phyloP scores from a whole-genome alignment of 2,329 filamentous ascomycete genomes.

The Colletotrichum liriopes region DNA sequence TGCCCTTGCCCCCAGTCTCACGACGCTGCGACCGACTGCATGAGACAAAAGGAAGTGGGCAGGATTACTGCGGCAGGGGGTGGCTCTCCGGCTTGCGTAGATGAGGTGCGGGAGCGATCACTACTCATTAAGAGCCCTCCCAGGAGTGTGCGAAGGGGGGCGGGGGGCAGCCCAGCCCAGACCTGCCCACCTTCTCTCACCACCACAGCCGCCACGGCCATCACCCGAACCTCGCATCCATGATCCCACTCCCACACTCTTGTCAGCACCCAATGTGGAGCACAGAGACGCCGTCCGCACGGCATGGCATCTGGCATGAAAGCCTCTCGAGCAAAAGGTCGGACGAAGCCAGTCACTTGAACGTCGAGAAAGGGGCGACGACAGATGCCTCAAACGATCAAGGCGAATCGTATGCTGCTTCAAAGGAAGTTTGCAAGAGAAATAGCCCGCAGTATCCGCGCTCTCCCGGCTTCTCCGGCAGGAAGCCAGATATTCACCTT shows the following conservation, averaged over 20 bases:
- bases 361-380: background rate
- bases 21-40: constrained; percentile 33
- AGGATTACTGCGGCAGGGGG: constrained; percentile 33
- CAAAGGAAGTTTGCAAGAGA: background rate
- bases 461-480: constrained; percentile 13
- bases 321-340: background rate
- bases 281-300: background rate
- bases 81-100: constrained; percentile 36
- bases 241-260: constrained; percentile 16
- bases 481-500: background rate
- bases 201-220: constrained; percentile 17
- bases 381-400: background rate
- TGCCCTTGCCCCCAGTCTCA: constrained; percentile 33
- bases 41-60: constrained; percentile 33
- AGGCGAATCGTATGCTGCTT: constrained; percentile 1
- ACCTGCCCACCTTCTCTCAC: constrained; percentile 24
- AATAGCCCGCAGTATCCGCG: constrained; percentile 8
- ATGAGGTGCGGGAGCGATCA: constrained; percentile 41
- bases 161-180: constrained; percentile 6
- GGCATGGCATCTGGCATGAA: constrained; percentile 1
- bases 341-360: constrained; percentile 13
- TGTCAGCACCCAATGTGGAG: constrained; percentile 3
- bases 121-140: constrained; percentile 7
- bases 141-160: constrained; percentile 13
- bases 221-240: constrained; percentile 40